Evolutionary conservation across 306 rosid species (phyloP).

Genomic region (Dalbergia cochinchinensis): DNA sequence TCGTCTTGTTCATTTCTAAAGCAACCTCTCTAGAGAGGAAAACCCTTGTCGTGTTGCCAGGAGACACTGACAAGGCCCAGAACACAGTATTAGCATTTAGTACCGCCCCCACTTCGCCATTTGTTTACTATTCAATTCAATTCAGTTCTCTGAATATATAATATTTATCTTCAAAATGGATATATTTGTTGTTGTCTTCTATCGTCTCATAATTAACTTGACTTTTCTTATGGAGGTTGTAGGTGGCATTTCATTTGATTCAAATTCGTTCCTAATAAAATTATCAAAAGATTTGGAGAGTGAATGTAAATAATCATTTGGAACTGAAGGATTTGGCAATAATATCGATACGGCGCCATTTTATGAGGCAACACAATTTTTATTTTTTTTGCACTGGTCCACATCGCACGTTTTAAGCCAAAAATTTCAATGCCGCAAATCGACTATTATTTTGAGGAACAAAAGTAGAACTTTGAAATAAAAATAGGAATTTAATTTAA

Average conservation of each 20-base stretch:
- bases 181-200: not conserved
- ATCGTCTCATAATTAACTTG: slow-evolving; percentile 3
- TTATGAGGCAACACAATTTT: not conserved
- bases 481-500: not conserved
- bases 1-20: not conserved
- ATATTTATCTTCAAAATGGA: not conserved
- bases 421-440: not conserved
- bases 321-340: not conserved
- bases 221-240: slow-evolving; percentile 24
- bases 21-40: not conserved
- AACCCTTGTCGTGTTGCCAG: slow-evolving; percentile 20
- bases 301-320: slow-evolving; percentile 10
- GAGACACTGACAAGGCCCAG: slow-evolving; percentile 19
- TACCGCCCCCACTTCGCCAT: slow-evolving; percentile 13
- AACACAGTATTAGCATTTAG: slow-evolving; percentile 2
- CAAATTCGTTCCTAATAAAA: slow-evolving; percentile 13
- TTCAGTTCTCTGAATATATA: not conserved
- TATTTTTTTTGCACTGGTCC: not conserved
- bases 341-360: not conserved
- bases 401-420: not conserved
- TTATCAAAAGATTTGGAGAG: slow-evolving; percentile 38
- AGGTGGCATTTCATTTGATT: slow-evolving; percentile 4
- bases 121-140: not conserved
- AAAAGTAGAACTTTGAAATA: not conserved
- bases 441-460: not conserved